Evolutionary conservation across 352 stramenopile genomes (phyloP).

Genomic region (Pythium grandisporangium): DNA sequence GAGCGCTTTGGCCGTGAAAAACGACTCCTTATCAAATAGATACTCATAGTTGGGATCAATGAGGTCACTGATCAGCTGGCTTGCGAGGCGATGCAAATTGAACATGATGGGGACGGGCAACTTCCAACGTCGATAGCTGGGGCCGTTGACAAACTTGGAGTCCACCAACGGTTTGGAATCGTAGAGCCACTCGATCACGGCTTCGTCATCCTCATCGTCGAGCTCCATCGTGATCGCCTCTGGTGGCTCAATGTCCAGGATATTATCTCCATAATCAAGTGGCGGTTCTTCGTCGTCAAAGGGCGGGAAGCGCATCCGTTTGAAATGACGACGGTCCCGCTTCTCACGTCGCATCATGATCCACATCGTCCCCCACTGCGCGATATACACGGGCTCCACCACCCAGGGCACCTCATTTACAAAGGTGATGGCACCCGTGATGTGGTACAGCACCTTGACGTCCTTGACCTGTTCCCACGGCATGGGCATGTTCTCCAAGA

Average conservation of each 20-base stretch:
- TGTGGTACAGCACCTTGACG: conserved; percentile 99
- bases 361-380: conserved; percentile 99
- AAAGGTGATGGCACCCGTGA: conserved; percentile 99
- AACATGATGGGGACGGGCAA: conserved; percentile 97
- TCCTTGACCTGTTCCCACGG: conserved; percentile 99
- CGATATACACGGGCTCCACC: conserved; percentile 99
- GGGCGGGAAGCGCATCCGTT: conserved; percentile 99
- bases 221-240: conserved; percentile 98
- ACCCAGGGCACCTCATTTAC: conserved; percentile 99
- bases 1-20: conserved; percentile 99
- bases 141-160: conserved; percentile 95
- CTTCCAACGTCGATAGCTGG: conserved; percentile 96
- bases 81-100: conserved; percentile 95
- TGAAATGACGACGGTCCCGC: conserved; percentile 98
- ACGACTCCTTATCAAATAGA: conserved; percentile 94
- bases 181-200: conserved; percentile 98
- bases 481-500: conserved; percentile 99
- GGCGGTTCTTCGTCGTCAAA: conserved; percentile 99
- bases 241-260: conserved; percentile 94
- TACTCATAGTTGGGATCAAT: conserved; percentile 96
- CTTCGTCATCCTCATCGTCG: conserved; percentile 91
- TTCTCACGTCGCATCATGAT: conserved; percentile 99
- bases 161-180: conserved; percentile 92
- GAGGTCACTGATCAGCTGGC: conserved; percentile 95
- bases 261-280: conserved; percentile 95